phyloP scores from a whole-genome alignment of 1,284 basidiomycete genomes.

The Malassezia dermatis region DNA sequence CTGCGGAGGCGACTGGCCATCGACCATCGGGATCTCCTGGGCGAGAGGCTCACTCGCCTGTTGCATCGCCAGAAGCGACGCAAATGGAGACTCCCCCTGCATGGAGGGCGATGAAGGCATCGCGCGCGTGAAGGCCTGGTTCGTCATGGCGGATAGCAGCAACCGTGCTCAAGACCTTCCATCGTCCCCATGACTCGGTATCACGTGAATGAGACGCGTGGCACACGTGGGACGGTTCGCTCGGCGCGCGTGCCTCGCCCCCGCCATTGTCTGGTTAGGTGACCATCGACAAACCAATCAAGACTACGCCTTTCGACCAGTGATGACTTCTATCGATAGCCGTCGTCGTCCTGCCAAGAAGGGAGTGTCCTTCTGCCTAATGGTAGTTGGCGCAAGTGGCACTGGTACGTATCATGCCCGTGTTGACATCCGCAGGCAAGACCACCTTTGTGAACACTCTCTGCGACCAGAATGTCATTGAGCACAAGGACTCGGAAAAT shows the following conservation, averaged over 20 bases:
- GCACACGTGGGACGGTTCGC: slow-evolving; percentile 6
- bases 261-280: background rate
- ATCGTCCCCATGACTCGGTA: background rate
- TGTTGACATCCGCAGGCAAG: slow-evolving; percentile 26
- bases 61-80: slow-evolving; percentile 6
- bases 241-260: slow-evolving; percentile 2
- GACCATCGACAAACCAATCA: background rate
- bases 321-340: background rate
- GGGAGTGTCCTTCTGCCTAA: slow-evolving; percentile 48
- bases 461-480: slow-evolving; percentile 50
- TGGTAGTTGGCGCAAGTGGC: slow-evolving; percentile 47
- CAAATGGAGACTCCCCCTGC: background rate
- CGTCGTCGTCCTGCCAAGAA: slow-evolving; percentile 43
- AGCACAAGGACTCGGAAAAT: slow-evolving; percentile 70
- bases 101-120: slow-evolving; percentile 1
- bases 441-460: slow-evolving; percentile 47
- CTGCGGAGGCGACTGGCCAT: background rate
- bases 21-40: background rate
- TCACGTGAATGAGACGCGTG: slow-evolving; percentile 11
- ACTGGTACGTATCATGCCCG: slow-evolving; percentile 22
- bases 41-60: slow-evolving; percentile 9
- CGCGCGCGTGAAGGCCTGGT: slow-evolving; percentile 12
- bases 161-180: background rate
- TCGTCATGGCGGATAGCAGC: background rate
- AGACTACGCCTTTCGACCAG: background rate